Base-by-base conservation (phyloP, 768 basidiomycete species). In the Tricholoma flavovirens region DNA sequence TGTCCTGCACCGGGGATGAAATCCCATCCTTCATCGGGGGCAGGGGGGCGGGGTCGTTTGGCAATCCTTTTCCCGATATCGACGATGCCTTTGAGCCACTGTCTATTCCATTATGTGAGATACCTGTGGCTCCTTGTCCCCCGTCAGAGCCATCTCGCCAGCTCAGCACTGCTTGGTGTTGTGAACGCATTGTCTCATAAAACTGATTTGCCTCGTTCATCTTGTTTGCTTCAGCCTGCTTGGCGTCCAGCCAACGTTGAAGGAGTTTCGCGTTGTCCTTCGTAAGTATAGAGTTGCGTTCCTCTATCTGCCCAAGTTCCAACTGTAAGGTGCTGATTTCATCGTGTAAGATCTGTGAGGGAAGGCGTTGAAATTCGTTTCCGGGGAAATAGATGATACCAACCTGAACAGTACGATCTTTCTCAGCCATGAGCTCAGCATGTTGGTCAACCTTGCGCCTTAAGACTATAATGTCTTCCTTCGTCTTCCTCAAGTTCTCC, bases 221-320 rank as follows among this genome's bases (percentile, higher is more conserved):
- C 72, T 86, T 86, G 70, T 94, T 93, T 8, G 89, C 96, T 65
- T 95, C 94, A 11, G 79, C 74, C 67, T 97, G 93, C 73, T 97
- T 97, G 60, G 88, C 87, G 64, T 98, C 97, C 8, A 98, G 79
- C 96, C 97, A 99, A 15, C 96, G 87, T 68, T 97, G 93, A 1
- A 98, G 79, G 24, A 99, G 83, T 64, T 92, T 88, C 22, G 94
- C 94, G 64, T 99, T 99, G 70, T 99, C 96, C 64, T 87, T 88
- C 50, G 84, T 83, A 32, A 99, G 80, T n/a, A 77, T 86, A 64
- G 84, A 78, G 67, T 96, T 97, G 33, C 91, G 86, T 58, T 93
- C 86, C 55, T 91, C 88, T 22, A 96, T 85, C 65, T 96, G 91
- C 43, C 86, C 83, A 11, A 98, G 82, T 70, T 99, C 96, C 49